Base-by-base conservation (phyloP, 345 rosid species). In the Microthlaspi erraticum region DNA sequence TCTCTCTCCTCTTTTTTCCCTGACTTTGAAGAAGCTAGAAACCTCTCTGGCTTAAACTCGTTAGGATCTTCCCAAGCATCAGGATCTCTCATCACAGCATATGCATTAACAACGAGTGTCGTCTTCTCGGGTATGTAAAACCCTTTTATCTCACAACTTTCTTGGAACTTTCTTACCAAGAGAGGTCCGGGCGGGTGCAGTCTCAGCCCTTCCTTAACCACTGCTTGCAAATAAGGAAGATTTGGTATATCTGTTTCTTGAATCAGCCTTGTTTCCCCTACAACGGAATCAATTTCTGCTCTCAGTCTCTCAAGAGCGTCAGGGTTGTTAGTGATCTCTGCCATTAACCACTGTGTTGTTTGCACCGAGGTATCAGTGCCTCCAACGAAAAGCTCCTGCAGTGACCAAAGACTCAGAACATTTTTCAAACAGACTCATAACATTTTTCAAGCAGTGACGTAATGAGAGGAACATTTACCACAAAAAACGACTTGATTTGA, bases 141-240 rank as follows among this genome's bases (percentile, higher is more conserved):
- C 1, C 85, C 86, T 10, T 19, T 56, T 9, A 89, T 54, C 0
- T 6, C 75, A 44, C 85, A 87, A 17, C 54, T 48, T 19, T 85
- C 77, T 5, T 44, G 72, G 32, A 83, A 77, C 7, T 80, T 84
- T 43, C 91, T 75, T 48, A 71, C 72, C 18, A 78, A 81, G 48
- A 89, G 6, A 8, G 93, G 88, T 6, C 81, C 88, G 1, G 87
- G 55, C 0, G 91, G 91, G 72, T 89, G 93, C 39, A 89, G 81
- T 74, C 93, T 71, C 0, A 87, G 79, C 23, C 83, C 86, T 84
- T 88, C 91, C 49, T 83, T 88, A 7, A 74, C 79, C 16, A 84
- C 60, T 1, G 91, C 82, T 73, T 85, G 88, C 42, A 87, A 78
- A 20, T 20, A 77, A 8, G 88, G 84, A n/a, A 88, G 86, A 11